Conservation (phyloP, 176 grass and related monocot genomes). For the Phoenix roebelenii region DNA sequence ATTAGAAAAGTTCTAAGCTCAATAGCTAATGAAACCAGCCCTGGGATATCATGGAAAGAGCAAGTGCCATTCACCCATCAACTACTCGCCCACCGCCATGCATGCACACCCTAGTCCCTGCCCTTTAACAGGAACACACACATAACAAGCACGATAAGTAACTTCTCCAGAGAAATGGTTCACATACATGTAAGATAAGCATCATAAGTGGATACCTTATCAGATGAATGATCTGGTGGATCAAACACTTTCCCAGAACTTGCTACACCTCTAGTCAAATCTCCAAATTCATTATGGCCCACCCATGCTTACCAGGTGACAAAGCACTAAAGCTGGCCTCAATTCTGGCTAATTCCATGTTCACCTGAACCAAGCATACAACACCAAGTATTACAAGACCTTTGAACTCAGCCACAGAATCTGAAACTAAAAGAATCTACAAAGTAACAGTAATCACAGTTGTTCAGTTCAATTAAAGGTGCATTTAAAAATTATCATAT, state of each 20-base stretch:
- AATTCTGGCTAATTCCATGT: conserved; percentile 75
- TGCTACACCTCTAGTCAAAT: conserved; percentile 81
- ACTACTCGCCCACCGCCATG: no score
- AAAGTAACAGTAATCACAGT: not conserved
- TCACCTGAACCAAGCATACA: conserved; percentile 87
- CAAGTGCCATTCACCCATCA: no score
- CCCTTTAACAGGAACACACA: no score
- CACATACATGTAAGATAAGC: not conserved
- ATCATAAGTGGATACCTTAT: conserved; percentile 36
- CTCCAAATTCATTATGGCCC: conserved; percentile 91
- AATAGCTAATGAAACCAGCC: no score
- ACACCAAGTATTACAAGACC: conserved; percentile 76
- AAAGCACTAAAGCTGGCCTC: conserved; percentile 92
- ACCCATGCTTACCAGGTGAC: conserved; percentile 83
- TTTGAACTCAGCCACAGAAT: conserved; percentile 92
- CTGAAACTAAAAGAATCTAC: conserved; percentile 73
- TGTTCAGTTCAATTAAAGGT: no score
- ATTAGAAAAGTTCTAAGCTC: no score
- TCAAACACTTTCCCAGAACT: conserved; percentile 79
- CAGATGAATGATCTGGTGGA: conserved; percentile 31
- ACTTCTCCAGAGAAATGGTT: no score
- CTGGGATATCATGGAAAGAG: no score
- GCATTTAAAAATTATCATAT: no score
- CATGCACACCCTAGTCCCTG: no score
- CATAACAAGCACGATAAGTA: no score